Base-by-base conservation (phyloP, 257 asterid genomes). In the Fraxinus pennsylvanica region DNA sequence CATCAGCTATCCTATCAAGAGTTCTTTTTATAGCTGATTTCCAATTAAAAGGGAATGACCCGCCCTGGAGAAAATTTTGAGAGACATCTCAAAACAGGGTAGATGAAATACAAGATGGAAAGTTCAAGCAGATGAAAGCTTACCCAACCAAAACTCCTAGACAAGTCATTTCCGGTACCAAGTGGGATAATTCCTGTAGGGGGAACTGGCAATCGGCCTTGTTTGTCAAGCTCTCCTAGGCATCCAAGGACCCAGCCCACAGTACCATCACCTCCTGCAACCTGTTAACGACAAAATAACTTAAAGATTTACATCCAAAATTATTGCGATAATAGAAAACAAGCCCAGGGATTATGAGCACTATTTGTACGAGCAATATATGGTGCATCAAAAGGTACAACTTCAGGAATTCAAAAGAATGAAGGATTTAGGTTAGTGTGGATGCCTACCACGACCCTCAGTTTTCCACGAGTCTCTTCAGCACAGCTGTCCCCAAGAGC, bases 221-320 rank as follows among this genome's bases (percentile, higher is more conserved):
- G 88, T 82, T 79, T 87, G 82, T 87, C 84, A 63, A 95, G 96
- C 83, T 91, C 94, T 50, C 97, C 99, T 47, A 95, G 91, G 82
- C 99, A 95, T 9, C 99, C 99, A 3, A 95, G 97, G 74, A 93
- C 93, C 99, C 99, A 95, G 33, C 99, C 99, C 74, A 95, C 99
- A 15, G 99, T 93, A 71, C 99, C 99, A 85, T 95, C 99, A 86
- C 99, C 99, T 72, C 99, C 99, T 17, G 99, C 99, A 75, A 93
- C 98, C 99, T 95, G 90, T 78, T 86, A 87, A 85, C 76, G 43
- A 76, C 76, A 74, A 69, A 71, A 39, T 74, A 72, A 75, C 57
- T 81, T 52, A 75, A 68, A 69, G 47, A 76, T 59, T 41, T 74
- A 72, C 69, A 77, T 71, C 63, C 39, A 59, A 45, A 74, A 63